Evolutionary conservation across 495 filamentous ascomycete genomes (phyloP).

Genomic region (Tuber aestivum): DNA sequence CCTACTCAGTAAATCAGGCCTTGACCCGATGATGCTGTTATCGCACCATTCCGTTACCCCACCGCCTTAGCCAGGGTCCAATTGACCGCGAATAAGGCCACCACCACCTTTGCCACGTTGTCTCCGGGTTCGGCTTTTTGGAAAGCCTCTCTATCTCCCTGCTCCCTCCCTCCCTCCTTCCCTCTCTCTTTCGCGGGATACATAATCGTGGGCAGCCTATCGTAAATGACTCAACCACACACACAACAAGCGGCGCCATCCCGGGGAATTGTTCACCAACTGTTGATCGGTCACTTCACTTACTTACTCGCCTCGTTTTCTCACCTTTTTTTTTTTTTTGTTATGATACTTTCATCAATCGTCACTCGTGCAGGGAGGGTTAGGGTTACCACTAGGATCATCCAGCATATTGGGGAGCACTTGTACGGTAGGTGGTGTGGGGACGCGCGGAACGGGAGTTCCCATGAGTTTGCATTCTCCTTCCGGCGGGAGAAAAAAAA

Average conservation of each 20-base stretch:
- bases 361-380: conserved; percentile 4
- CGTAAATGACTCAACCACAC: conserved; percentile 1
- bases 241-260: not conserved
- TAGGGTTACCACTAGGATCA: not conserved
- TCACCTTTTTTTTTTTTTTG: not conserved
- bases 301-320: not conserved
- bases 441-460: not conserved
- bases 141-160: not conserved
- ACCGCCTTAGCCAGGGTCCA: not conserved
- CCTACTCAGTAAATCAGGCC: not conserved
- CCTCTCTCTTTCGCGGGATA: not conserved
- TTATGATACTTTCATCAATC: not conserved
- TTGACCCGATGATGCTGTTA: not conserved
- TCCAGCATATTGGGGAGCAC: no score
- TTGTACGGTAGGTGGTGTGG: not conserved
- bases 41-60: conserved; percentile 4
- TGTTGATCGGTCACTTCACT: not conserved
- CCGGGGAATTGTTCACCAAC: not conserved
- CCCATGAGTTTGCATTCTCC: not conserved
- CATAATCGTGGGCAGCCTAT: not conserved
- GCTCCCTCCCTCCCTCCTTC: not conserved
- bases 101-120: not conserved
- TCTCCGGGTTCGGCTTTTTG: not conserved
- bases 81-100: conserved; percentile 2
- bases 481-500: not conserved